Percentiles rank a stretch among this genome's conserved stretches.
Evolutionary conservation across 2,329 filamentous ascomycete genomes (phyloP).

Genomic region (Orbilia ellipsospora): DNA sequence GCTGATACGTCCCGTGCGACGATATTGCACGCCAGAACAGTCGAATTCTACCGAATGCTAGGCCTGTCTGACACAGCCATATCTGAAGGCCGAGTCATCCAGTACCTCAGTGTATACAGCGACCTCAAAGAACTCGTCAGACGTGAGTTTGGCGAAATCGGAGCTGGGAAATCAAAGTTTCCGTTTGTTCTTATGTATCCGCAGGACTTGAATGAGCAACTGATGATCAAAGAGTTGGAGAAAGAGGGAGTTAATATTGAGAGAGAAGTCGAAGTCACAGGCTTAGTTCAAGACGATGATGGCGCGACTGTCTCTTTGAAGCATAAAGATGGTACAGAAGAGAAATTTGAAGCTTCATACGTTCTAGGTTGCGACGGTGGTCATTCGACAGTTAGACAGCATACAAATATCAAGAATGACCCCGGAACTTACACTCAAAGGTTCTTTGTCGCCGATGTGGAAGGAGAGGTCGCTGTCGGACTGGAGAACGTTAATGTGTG

Average conservation of each 20-base stretch:
- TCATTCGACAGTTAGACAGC: conserved; percentile 65
- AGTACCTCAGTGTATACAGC: conserved; percentile 63
- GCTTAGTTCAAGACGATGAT: conserved; percentile 60
- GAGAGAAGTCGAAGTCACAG: conserved; percentile 59
- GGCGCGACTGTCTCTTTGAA: conserved; percentile 60
- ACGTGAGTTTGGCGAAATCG: conserved; percentile 60
- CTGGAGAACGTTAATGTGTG: conserved; percentile 61
- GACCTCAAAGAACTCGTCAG: conserved; percentile 60
- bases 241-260: conserved; percentile 57
- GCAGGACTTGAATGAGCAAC: conserved; percentile 62
- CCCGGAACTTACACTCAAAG: conserved; percentile 64
- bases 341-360: conserved; percentile 63
- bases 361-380: conserved; percentile 69
- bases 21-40: conserved; percentile 66
- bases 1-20: conserved; percentile 64
- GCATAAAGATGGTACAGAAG: conserved; percentile 51
- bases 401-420: conserved; percentile 62
- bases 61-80: conserved; percentile 62
- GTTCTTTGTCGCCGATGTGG: conserved; percentile 65
- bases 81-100: conserved; percentile 61
- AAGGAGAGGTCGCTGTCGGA: conserved; percentile 59
- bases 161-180: conserved; percentile 60
- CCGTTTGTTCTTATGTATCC: conserved; percentile 60
- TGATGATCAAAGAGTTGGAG: conserved; percentile 60
- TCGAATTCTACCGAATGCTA: conserved; percentile 67